Evolutionary conservation across 2,329 filamentous ascomycete genomes (phyloP).

Genomic region (Stachybotrys elegans): DNA sequence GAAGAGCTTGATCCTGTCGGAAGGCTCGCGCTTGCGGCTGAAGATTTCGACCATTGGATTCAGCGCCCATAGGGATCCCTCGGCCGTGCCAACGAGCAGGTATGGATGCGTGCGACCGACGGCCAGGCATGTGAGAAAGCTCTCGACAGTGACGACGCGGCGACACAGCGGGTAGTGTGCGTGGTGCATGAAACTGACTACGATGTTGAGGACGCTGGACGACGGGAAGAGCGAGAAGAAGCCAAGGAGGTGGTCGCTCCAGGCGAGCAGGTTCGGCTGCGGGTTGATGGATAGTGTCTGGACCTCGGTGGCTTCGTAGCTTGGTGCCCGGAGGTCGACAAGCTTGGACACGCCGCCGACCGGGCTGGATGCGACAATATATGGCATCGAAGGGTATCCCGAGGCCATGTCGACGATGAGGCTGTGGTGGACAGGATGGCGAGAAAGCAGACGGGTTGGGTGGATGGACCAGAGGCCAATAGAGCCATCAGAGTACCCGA

Average conservation of each 20-base stretch:
- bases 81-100: constrained; percentile 46
- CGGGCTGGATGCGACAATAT: constrained; percentile 49
- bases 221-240: constrained; percentile 49
- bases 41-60: constrained; percentile 33
- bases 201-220: constrained; percentile 46
- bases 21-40: constrained; percentile 24
- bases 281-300: constrained; percentile 44
- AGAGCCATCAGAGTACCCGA: constrained; percentile 53
- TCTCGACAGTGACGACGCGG: constrained; percentile 45
- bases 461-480: constrained; percentile 52
- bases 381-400: constrained; percentile 51
- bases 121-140: constrained; percentile 44
- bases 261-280: constrained; percentile 48
- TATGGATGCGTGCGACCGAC: constrained; percentile 48
- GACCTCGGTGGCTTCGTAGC: constrained; percentile 48
- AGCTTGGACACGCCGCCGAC: constrained; percentile 49
- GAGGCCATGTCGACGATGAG: constrained; percentile 50
- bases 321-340: constrained; percentile 48
- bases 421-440: constrained; percentile 49
- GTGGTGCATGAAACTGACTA: constrained; percentile 47
- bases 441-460: constrained; percentile 42
- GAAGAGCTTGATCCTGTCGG: constrained; percentile 36
- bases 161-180: constrained; percentile 48
- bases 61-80: constrained; percentile 48
- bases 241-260: constrained; percentile 51